phyloP scores from a whole-genome alignment of 2,329 filamentous ascomycete genomes.

The Chaetomium strumarium region DNA sequence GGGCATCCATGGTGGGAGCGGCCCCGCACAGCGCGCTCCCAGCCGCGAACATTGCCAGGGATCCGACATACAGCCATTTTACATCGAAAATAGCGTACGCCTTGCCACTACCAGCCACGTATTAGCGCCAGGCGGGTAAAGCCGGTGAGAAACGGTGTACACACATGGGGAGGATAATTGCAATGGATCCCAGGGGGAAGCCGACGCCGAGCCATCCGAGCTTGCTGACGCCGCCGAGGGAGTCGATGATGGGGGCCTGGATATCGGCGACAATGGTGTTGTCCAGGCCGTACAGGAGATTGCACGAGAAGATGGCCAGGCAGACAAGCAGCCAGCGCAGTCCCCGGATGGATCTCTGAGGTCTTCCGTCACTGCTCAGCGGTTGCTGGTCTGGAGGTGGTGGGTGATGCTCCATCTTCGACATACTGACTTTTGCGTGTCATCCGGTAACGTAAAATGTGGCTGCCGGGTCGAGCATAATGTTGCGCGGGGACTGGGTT shows the following conservation, averaged over 20 bases:
- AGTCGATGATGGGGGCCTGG: conserved; percentile 34
- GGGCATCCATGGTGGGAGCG: conserved; percentile 23
- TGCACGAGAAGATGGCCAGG: conserved; percentile 12
- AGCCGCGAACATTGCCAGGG: conserved; percentile 24
- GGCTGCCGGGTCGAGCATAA: too few species aligned
- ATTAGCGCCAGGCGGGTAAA: too few species aligned
- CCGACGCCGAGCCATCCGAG: conserved; percentile 37
- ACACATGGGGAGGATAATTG: not conserved
- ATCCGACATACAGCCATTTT: not conserved
- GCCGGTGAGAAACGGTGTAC: too few species aligned
- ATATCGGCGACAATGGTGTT: conserved; percentile 42
- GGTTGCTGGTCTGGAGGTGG: too few species aligned
- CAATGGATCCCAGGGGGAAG: not conserved
- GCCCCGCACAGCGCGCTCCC: conserved; percentile 29
- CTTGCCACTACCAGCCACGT: too few species aligned
- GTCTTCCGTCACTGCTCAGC: too few species aligned
- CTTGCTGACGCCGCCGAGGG: conserved; percentile 33
- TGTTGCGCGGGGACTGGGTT: too few species aligned
- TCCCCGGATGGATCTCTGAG: too few species aligned
- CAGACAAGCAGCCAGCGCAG: not conserved
- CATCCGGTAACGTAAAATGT: too few species aligned
- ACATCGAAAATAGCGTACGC: too few species aligned
- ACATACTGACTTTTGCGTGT: too few species aligned
- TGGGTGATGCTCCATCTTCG: too few species aligned
- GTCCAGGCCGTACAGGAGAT: conserved; percentile 34